phyloP scores from a whole-genome alignment of 805 yeast species.

The Kurtzmaniella fragi region DNA sequence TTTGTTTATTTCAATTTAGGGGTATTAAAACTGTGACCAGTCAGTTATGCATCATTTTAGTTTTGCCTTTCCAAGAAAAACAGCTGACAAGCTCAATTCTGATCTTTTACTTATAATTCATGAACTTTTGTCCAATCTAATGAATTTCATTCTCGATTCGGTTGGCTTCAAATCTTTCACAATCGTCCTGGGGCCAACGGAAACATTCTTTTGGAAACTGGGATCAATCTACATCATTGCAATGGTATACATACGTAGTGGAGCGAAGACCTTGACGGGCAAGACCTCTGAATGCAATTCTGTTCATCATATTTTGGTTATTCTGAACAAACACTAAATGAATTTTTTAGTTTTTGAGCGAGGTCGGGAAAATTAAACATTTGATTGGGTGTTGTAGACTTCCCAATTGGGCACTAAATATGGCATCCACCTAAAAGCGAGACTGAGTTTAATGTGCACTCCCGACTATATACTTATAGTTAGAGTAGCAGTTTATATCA shows the following conservation, averaged over 20 bases:
- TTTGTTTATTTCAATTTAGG: no score
- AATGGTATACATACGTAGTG: slow-evolving; percentile 32
- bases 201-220: no score
- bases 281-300: slow-evolving; percentile 39
- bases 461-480: no score
- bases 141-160: neutral
- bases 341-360: slow-evolving; percentile 14
- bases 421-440: no score
- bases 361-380: slow-evolving; percentile 15
- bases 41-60: no score
- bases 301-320: slow-evolving; percentile 29
- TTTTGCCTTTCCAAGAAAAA: no score
- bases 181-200: no score
- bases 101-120: neutral
- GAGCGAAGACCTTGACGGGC: slow-evolving; percentile 41
- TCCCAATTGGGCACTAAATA: slow-evolving; percentile 11
- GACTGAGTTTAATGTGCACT: no score
- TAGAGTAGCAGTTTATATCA: no score
- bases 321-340: neutral
- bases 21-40: no score
- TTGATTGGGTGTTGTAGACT: slow-evolving; percentile 31
- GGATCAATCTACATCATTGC: neutral
- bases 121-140: neutral
- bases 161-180: no score
- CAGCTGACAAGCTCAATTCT: neutral